Percentiles rank a stretch among this genome's conserved stretches.
Evolutionary conservation across 768 basidiomycete species (phyloP).

Genomic region (Suillus discolor): DNA sequence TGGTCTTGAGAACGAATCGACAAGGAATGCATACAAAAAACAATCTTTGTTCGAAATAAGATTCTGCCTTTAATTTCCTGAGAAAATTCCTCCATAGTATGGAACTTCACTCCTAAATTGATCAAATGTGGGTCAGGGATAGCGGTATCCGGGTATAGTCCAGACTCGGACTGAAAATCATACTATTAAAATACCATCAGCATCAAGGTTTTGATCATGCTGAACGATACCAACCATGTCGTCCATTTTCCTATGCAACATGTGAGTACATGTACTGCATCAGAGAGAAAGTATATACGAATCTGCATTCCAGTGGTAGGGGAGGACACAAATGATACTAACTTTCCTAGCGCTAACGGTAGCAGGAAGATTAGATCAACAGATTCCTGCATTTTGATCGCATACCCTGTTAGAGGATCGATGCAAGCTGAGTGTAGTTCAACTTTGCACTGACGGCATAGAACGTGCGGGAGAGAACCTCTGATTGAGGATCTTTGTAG

Average conservation of each 20-base stretch:
- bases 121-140: constrained; percentile 30
- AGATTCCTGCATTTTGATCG: neutral
- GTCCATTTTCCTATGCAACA: constrained; percentile 21
- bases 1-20: too few species aligned
- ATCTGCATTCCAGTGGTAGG: constrained; percentile 21
- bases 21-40: neutral
- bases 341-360: constrained; percentile 24
- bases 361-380: neutral
- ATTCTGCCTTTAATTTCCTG: constrained; percentile 24
- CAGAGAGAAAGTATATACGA: neutral
- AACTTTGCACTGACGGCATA: constrained; percentile 26
- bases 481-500: constrained; percentile 21
- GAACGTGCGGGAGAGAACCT: constrained; percentile 24
- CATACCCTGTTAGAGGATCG: constrained; percentile 21
- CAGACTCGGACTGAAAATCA: constrained; percentile 27
- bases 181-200: constrained; percentile 18
- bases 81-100: constrained; percentile 20
- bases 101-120: constrained; percentile 28
- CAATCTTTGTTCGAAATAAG: neutral
- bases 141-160: constrained; percentile 18
- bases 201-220: neutral
- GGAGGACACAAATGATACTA: constrained; percentile 25
- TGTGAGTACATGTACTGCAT: neutral
- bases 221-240: constrained; percentile 23
- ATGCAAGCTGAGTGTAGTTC: constrained; percentile 18